phyloP scores from a whole-genome alignment of 345 rosid species.

The Syzygium grande region DNA sequence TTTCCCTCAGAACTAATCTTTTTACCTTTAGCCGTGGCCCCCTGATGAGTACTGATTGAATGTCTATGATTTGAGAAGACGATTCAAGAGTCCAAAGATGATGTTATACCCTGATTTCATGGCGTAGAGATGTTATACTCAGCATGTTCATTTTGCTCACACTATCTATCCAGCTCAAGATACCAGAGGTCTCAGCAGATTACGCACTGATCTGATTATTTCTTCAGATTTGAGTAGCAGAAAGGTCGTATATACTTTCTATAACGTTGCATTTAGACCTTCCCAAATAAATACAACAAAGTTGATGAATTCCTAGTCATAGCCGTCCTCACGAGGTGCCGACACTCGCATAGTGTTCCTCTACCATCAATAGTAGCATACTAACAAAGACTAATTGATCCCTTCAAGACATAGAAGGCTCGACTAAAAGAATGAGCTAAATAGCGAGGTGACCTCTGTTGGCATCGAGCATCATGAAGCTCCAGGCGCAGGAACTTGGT shows the following conservation, averaged over 20 bases:
- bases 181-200: neutral
- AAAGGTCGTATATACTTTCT: neutral
- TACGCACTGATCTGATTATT: neutral
- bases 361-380: neutral
- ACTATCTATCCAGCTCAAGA: neutral
- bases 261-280: neutral
- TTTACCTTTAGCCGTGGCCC: neutral
- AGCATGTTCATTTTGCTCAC: neutral
- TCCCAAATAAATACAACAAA: neutral
- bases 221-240: neutral
- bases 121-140: neutral
- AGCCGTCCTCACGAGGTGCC: neutral
- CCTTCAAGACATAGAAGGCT: neutral
- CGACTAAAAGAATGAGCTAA: neutral
- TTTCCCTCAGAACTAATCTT: neutral
- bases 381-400: neutral
- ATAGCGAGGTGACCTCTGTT: neutral
- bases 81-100: neutral
- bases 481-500: neutral
- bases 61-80: neutral
- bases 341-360: neutral
- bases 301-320: neutral
- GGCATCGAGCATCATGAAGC: neutral
- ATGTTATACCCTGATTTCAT: neutral
- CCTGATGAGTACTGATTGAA: neutral